phyloP scores from a whole-genome alignment of 140 eudicot genomes.

The Flaveria floridana region DNA sequence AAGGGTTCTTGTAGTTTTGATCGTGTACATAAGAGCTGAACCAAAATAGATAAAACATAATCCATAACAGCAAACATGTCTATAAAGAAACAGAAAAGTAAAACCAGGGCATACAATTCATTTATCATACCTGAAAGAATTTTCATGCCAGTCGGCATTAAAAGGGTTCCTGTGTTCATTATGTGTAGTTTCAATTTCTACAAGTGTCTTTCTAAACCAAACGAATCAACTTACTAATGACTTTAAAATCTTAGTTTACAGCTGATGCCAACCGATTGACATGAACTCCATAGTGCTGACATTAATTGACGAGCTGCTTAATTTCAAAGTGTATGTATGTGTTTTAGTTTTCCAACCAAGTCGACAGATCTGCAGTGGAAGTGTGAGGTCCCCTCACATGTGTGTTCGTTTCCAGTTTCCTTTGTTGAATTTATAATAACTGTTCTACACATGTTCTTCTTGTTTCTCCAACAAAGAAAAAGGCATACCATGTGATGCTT shows the following conservation, averaged over 20 bases:
- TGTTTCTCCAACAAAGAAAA: not conserved
- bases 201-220: not conserved
- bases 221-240: not conserved
- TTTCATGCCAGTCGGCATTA: not conserved
- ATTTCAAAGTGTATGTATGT: not conserved
- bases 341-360: not conserved
- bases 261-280: not conserved
- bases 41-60: slow-evolving; percentile 18
- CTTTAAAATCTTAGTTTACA: not conserved
- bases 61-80: not conserved
- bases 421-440: not conserved
- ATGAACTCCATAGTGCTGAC: not conserved
- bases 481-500: not conserved
- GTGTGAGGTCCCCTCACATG: not conserved
- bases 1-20: slow-evolving; percentile 56
- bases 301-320: not conserved
- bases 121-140: not conserved
- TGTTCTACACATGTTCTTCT: not conserved
- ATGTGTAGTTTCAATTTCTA: not conserved
- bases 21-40: slow-evolving; percentile 78
- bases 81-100: no score
- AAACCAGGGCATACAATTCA: not conserved
- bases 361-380: not conserved
- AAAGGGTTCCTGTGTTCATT: not conserved
- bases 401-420: not conserved